Base-by-base conservation (phyloP, 441 rosid species). In the Gossypium schwendimanii region DNA sequence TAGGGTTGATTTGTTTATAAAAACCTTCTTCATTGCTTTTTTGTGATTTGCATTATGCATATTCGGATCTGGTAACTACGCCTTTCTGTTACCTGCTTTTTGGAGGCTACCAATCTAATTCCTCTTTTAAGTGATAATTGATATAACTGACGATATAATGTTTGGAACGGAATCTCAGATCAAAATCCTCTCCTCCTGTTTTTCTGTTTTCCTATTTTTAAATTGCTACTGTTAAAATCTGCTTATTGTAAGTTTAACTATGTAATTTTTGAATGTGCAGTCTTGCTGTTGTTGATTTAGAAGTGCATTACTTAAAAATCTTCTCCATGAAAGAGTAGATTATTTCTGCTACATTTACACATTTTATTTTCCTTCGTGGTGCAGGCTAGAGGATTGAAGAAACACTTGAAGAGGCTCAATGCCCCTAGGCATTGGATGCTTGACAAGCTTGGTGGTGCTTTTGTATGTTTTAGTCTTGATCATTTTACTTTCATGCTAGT, bases 371-470 rank as follows among this genome's bases (percentile, higher is more conserved):
- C 18, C 18, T 26, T 59, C 10, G n/a, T 3, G 7, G 45, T 54
- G 31, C 75, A 83, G 88, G 87, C 87, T 9, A 81, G 87, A 36
- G 88, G 88, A 39, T 78, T 85, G 85, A 85, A 85, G 84, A 85
- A 85, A 75, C 84, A 87, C 75, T 63, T 87, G 61, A 87, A 87
- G 88, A 85, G 88, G 87, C 84, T 87, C 73, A 87, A 87, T 84
- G 91, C 91, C 28, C 89, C 89, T 0, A 84, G 79, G 75, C 91
- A 85, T 74, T 85, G 89, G 91, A 80, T 84, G 89, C 91, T 84
- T 70, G 89, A 87, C 83, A 87, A 87, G 77, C 91, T 85, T 66
- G 91, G 89, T 39, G 91, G 91, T 72, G 89, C 91, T 23, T 87
- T 87, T 68, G 91, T 87, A 82, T 15, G 86, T 74, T 2, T 3